Evolutionary conservation across 2,329 filamentous ascomycete species (phyloP), one percentile per base, ranked within the genome.

Genomic region (Lecanicillium sp.): DNA sequence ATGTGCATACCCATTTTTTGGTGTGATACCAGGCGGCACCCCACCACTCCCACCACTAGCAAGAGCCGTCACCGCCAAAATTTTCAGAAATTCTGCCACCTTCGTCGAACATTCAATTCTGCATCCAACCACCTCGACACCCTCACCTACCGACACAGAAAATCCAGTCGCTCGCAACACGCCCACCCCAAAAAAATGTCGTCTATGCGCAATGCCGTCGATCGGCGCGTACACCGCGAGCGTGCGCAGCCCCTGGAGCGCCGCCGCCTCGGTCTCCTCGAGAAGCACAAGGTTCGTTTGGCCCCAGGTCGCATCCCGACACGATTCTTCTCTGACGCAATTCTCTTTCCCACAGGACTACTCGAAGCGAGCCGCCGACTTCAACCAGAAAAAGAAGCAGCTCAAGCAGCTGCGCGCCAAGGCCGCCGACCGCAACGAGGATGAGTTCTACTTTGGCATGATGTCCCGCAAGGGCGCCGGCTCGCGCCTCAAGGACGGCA

Each of bases 181-280:
- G 27, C 35, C 40, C 21, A 40, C 29, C n/a, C 26, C 21, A 32
- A 24, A 32, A 37, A 11, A 24, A 57, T 79, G 76, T 79, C 77
- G 27, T 79, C 79, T 3, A 74, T 82, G 66, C 71, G 78, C 54
- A 82, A 82, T 60, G 74, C 78, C 63, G 79, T 90, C 52, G 81
- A 89, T 58, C 81, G 88, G 68, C 88, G 89, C 62, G 85, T 89
- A 57, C 91, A 97, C 69, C 81, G 84, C 58, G 93, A 97, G 75
- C 85, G 93, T 59, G 87, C 87, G 29, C 93, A 97, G 67, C 87
- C 90, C 33, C 68, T 81, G 54, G 87, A 90, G 63, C 87, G 93
- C 45, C 74, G 84, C 55, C 88, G 88, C 72, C 89, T 90, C 69
- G 93, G 93, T 55, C 79, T 97, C 19, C 83, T 97, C 52, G 93